A percentile compares a stretch with the other conserved stretches of the same genome.
These are phyloP conservation scores for Venturia nashicola DNA, from an alignment of 2,329 filamentous ascomycete genomes.

Conservation along the genomic window DNA sequence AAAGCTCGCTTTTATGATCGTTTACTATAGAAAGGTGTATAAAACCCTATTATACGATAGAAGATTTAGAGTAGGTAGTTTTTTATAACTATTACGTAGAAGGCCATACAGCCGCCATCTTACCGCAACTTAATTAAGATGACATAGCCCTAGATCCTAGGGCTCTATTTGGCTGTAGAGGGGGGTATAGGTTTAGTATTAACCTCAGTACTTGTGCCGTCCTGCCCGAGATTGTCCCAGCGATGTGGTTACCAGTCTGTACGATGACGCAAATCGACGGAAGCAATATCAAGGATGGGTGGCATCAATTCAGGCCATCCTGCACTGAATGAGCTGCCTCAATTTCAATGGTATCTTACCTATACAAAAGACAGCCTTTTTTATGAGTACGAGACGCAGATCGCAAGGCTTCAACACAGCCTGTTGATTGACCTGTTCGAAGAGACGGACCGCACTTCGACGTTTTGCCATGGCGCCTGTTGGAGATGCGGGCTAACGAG, in stretches of 20 bases:
- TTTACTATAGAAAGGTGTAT: too few species aligned
- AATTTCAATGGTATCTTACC: background rate
- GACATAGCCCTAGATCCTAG: too few species aligned
- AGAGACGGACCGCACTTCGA: background rate
- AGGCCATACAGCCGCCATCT: too few species aligned
- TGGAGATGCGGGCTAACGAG: background rate
- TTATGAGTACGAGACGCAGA: background rate
- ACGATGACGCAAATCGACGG: background rate
- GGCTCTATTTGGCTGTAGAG: too few species aligned
- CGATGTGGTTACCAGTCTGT: background rate
- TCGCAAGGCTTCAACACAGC: background rate
- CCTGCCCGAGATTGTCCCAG: background rate
- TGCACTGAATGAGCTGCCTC: background rate
- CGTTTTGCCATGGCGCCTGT: background rate
- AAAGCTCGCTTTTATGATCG: too few species aligned
- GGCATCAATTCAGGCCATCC: background rate
- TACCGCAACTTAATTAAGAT: too few species aligned
- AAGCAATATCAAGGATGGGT: background rate
- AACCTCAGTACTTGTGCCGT: background rate
- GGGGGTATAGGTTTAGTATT: too few species aligned
- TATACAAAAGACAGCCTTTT: background rate
- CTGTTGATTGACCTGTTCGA: background rate
- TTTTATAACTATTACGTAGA: too few species aligned
- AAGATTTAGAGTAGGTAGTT: too few species aligned
- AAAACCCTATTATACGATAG: too few species aligned